Evolutionary conservation across 257 asterid species (phyloP).

Genomic region (Solanum stenotomum): DNA sequence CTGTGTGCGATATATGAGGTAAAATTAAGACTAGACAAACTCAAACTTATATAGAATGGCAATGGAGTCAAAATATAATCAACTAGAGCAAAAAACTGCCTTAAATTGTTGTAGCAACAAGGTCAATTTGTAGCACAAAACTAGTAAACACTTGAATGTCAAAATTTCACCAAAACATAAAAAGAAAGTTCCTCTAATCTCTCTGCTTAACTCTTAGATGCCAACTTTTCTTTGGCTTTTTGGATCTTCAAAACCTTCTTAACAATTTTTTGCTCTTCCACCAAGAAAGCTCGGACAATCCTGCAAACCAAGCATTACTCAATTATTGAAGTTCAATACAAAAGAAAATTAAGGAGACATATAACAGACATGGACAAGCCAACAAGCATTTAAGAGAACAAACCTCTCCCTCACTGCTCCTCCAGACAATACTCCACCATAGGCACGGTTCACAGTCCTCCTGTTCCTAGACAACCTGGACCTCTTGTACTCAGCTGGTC

Average conservation of each 20-base stretch:
- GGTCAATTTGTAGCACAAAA: not conserved
- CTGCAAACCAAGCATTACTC: slow-evolving; percentile 1
- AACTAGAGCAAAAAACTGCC: not conserved
- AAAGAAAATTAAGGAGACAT: not conserved
- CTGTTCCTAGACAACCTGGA: slow-evolving; percentile 27
- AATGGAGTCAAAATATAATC: not conserved
- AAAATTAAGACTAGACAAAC: not conserved
- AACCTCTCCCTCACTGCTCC: slow-evolving; percentile 30
- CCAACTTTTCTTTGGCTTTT: slow-evolving; percentile 24
- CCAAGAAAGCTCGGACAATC: slow-evolving; percentile 35
- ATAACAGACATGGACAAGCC: not conserved
- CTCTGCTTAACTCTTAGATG: slow-evolving; percentile 14
- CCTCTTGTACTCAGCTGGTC: slow-evolving; percentile 34
- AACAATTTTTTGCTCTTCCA: slow-evolving; percentile 36
- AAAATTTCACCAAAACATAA: not conserved
- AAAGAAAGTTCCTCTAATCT: not conserved
- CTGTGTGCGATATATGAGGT: not conserved
- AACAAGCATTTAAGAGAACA: not conserved
- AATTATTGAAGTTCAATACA: not conserved
- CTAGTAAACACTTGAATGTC: slow-evolving; percentile 2
- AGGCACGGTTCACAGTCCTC: slow-evolving; percentile 30
- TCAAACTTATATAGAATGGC: not conserved
- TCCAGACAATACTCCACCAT: slow-evolving; percentile 32
- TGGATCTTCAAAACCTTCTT: slow-evolving; percentile 38
- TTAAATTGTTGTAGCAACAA: not conserved